Conservation (phyloP, 164 flowering plant species). For the Annona cherimola region DNA sequence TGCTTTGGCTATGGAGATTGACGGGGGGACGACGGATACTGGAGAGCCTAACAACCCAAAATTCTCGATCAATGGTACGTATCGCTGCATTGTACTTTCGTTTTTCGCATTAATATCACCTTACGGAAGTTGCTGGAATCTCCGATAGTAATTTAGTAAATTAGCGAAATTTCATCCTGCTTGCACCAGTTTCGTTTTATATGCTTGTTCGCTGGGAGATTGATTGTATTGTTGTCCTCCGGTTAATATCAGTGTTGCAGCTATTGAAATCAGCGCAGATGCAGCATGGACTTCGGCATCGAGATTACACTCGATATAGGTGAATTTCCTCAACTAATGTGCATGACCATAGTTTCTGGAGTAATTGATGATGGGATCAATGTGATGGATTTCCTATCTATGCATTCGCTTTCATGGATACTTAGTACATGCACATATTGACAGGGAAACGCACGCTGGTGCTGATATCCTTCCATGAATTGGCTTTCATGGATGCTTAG, state of each 20-base stretch:
- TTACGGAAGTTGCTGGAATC: background rate
- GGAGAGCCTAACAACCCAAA: slow-evolving; percentile 39
- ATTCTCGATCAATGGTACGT: slow-evolving; percentile 64
- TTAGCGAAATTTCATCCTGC: background rate
- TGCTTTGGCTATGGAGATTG: slow-evolving; percentile 49
- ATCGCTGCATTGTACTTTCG: background rate
- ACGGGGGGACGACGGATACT: slow-evolving; percentile 30
- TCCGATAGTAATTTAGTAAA: background rate
- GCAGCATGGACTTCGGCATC: slow-evolving; percentile 84
- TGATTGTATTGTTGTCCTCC: background rate
- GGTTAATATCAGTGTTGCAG: slow-evolving; percentile 49
- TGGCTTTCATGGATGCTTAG: too few species aligned
- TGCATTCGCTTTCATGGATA: too few species aligned
- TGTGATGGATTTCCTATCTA: background rate
- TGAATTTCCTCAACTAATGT: slow-evolving; percentile 10
- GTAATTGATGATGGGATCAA: background rate
- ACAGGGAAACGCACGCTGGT: too few species aligned
- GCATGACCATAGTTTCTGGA: background rate
- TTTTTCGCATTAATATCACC: background rate
- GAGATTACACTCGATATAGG: slow-evolving; percentile 79
- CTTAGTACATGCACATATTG: too few species aligned
- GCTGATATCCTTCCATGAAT: too few species aligned
- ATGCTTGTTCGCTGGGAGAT: background rate
- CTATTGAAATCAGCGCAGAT: slow-evolving; percentile 75
- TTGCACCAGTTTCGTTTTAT: background rate